Base-by-base conservation (phyloP, 2,329 filamentous ascomycete genomes). In the Ophiostoma quercus region DNA sequence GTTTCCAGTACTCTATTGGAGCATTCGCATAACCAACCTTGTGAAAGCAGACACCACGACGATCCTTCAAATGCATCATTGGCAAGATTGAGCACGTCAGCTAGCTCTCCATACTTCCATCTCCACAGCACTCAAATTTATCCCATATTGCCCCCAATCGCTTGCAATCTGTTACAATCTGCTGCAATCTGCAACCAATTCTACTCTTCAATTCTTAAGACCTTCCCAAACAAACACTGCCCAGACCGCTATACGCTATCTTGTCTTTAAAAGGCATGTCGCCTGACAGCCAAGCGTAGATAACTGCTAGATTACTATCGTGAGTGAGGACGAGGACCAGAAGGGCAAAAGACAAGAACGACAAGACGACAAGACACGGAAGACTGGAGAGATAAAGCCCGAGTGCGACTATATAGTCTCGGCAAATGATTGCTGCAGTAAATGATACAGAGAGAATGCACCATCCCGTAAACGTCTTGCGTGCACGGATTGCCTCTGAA, bases 211-310 rank as follows among this genome's bases (percentile, higher is more conserved):
- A 29, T 34, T 34, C 34, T 34, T 34, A 12, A 32, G 9, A 32
- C 57, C 57, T 62, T 62, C 57, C 25, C 7, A 12, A 62, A 62
- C 14, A 25, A 62, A 62, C 51, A 34, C 14, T 62, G 57, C 25
- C 57, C 57, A 34, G 57, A 29, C 57, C 3, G 16, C 22, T 12
- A 12, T 25, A 57, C 9, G 51, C 51, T 57, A 62, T 16, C 57
- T 62, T 62, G 57, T 34, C 57, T 62, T n/a, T 29, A 62, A 62
- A 29, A 62, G 57, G 57, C 25, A 62, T 62, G 57, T 62, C 57
- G 57, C 25, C 57, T 62, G 57, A 25, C 57, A 62, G 57, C 57
- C 57, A 62, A 62, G 25, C 57, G 16, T 7, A 14, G 25, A 34
- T 34, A 34, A 34, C 34, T 34, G 34, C 4, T 5, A 34, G 34